Evolutionary conservation across 148 eudicot genomes (phyloP).

Genomic region (Rhododendron ovatum): DNA sequence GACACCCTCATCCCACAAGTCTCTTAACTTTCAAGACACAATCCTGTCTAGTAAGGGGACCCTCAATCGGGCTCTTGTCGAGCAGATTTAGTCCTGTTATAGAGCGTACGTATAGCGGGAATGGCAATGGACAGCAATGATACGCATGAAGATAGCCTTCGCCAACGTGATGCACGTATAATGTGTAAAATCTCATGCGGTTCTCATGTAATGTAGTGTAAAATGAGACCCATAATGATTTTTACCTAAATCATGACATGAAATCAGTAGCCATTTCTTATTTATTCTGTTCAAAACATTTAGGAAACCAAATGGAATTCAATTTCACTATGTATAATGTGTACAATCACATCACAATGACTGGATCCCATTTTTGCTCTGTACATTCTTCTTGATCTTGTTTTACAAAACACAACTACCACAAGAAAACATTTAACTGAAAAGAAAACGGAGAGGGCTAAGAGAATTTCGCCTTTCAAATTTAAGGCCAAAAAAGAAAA

Average conservation of each 20-base stretch:
- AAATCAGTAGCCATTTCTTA: neutral
- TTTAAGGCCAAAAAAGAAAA: neutral
- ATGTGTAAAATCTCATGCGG: no score
- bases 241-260: neutral
- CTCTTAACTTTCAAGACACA: no score
- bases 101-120: no score
- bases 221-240: neutral
- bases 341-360: neutral
- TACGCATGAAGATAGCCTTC: no score
- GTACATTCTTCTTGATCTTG: neutral
- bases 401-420: neutral
- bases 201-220: neutral
- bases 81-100: no score
- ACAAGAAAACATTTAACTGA: neutral
- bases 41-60: no score
- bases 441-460: neutral
- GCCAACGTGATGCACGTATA: no score
- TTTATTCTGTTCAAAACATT: neutral
- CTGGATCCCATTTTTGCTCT: neutral
- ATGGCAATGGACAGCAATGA: no score
- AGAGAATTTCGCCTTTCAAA: neutral
- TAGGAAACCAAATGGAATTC: neutral
- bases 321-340: conserved; percentile 1
- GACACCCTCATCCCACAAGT: no score
- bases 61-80: no score